Conservation (phyloP, 371 early-diverging fungal species). For the Spiromyces aspiralis region DNA sequence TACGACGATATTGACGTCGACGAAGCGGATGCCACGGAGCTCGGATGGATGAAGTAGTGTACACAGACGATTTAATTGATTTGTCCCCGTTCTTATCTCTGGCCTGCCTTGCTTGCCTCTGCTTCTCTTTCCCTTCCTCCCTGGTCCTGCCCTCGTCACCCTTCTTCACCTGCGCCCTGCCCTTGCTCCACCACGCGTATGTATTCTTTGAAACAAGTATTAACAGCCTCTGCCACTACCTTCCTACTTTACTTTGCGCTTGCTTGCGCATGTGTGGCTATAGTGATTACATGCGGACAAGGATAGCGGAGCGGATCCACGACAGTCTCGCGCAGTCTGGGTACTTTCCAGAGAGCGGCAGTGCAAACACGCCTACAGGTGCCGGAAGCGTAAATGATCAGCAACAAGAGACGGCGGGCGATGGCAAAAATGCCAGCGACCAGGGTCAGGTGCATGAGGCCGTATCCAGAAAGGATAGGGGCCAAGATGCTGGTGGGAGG, state of each 20-base stretch:
- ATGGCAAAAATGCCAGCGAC: too few relatives aligned
- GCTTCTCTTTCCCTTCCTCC: neutral
- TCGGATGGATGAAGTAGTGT: constrained; percentile 9
- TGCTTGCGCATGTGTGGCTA: too few relatives aligned
- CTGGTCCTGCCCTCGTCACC: neutral
- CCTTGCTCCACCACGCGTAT: neutral
- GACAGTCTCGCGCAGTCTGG: neutral
- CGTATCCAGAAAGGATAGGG: too few relatives aligned
- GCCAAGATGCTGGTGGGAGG: too few relatives aligned
- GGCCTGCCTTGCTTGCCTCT: neutral
- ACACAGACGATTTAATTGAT: neutral
- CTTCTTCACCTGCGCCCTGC: too few relatives aligned
- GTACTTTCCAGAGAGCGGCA: too few relatives aligned
- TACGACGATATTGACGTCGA: constrained; percentile 21
- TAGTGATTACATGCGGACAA: neutral
- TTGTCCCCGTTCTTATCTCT: neutral
- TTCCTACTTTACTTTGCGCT: too few relatives aligned
- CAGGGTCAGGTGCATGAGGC: too few relatives aligned
- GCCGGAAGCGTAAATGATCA: too few relatives aligned
- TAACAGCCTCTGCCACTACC: neutral
- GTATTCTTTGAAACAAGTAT: neutral
- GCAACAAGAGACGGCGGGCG: too few relatives aligned
- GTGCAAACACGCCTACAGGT: too few relatives aligned
- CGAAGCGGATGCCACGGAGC: constrained; percentile 10
- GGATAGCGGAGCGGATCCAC: neutral